phyloP scores from a whole-genome alignment of 192 early-diverging fungal species.

The Backusella macrospora region DNA sequence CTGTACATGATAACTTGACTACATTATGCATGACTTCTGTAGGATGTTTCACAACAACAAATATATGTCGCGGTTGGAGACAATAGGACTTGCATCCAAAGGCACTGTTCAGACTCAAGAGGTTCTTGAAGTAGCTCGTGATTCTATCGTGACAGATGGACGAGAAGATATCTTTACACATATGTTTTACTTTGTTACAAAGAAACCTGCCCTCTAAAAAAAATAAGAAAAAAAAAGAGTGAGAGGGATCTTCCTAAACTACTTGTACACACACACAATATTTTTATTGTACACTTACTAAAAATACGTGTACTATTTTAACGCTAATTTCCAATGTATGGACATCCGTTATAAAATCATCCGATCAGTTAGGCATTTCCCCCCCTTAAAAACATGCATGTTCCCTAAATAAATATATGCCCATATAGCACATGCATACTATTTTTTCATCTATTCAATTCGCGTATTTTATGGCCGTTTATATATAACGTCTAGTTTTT shows the following conservation, averaged over 20 bases:
- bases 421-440: neutral
- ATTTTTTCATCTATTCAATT: neutral
- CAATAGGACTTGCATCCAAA: slow-evolving; percentile 77
- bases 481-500: neutral
- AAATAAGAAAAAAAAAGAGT: neutral
- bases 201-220: slow-evolving; percentile 53
- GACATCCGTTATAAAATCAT: neutral
- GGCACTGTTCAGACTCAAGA: slow-evolving; percentile 85
- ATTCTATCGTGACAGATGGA: slow-evolving; percentile 78
- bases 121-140: slow-evolving; percentile 78
- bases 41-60: slow-evolving; percentile 76
- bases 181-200: slow-evolving; percentile 87
- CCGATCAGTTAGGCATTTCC: neutral
- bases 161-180: slow-evolving; percentile 86
- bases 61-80: slow-evolving; percentile 80
- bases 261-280: neutral
- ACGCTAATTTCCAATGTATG: neutral
- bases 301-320: slow-evolving; percentile 9
- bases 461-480: neutral
- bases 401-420: neutral
- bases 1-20: slow-evolving; percentile 54
- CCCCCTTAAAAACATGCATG: neutral
- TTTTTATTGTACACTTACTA: neutral
- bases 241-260: neutral
- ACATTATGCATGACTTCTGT: slow-evolving; percentile 52